Base-by-base conservation (phyloP, 2,329 filamentous ascomycete genomes). In the Pestalotiopsis sp. region DNA sequence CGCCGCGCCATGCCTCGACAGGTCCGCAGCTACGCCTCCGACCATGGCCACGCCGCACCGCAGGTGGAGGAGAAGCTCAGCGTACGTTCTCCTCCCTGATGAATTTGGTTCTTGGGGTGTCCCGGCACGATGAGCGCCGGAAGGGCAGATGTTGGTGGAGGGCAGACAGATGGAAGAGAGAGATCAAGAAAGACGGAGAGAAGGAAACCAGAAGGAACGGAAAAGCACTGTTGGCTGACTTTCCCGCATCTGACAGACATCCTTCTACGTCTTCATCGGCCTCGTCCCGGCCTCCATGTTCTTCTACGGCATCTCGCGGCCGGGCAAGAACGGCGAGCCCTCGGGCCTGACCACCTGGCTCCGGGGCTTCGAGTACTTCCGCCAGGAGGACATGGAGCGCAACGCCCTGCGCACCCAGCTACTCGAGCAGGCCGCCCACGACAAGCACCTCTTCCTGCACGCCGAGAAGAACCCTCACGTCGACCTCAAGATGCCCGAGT, bases 401-500 rank as follows among this genome's bases (percentile, higher is more conserved):
- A 89, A 88, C 76, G 77, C 82, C 36, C 77, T 87, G 67, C 86
- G 86, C 78, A 86, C 85, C 56, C 82, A 83, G 67, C 78, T 83
- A 25, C 74, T 85, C 72, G 84, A 89, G 76, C 86, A 89, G 80
- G 87, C 87, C 59, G 85, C 85, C 58, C 85, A 82, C 76, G 87
- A 90, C 80, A 86, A 84, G 75, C 85, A 88, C 73, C 81, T 90
- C 65, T 84, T 89, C 73, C 77, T 83, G 73, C 81, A 85, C 73
- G 80, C 78, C 67, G 78, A 80, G 73, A 82, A 82, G 76, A 83
- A 82, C 77, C 76, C 75, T 71, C 82, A 82, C 72, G 79, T 87
- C 73, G 86, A 89, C 70, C 82, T 89, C 72, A 83, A 84, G 72
- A 88, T 80, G 72, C 87, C 87, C 59, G 88, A 90, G 88, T 90